phyloP scores from a whole-genome alignment of 306 rosid genomes.

The Gastrolobium villosum region DNA sequence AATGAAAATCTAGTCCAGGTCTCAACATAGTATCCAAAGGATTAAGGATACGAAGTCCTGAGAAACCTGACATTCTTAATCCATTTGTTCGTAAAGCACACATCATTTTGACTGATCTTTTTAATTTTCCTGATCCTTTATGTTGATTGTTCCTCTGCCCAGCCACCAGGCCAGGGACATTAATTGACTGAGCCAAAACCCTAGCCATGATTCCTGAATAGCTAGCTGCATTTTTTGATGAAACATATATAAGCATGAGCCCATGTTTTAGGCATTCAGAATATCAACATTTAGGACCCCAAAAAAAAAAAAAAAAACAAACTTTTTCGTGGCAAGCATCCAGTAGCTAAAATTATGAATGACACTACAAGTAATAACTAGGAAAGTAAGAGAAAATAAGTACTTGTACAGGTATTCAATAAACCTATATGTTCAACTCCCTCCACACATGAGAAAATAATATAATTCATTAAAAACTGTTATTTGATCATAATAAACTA shows the following conservation, averaged over 20 bases:
- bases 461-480: background rate
- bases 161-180: conserved; percentile 68
- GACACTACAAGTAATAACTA: conserved; percentile 5
- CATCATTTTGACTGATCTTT: conserved; percentile 69
- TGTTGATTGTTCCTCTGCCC: conserved; percentile 63
- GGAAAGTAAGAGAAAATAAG: conserved; percentile 10
- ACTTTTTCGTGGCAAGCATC: conserved; percentile 1
- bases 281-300: conserved; percentile 7
- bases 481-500: background rate
- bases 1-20: conserved; percentile 67
- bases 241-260: conserved; percentile 22
- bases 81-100: conserved; percentile 58
- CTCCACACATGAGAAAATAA: background rate
- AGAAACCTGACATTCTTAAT: conserved; percentile 65
- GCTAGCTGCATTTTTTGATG: conserved; percentile 45
- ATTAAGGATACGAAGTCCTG: conserved; percentile 77
- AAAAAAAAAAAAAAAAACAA: background rate
- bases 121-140: conserved; percentile 68
- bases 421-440: background rate
- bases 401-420: background rate
- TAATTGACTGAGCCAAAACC: conserved; percentile 85
- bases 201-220: conserved; percentile 70
- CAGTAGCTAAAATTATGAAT: conserved; percentile 5
- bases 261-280: conserved; percentile 9
- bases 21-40: conserved; percentile 69